Evolutionary conservation across 164 flowering plant species (phyloP).

Genomic region (Litsea cubeba): DNA sequence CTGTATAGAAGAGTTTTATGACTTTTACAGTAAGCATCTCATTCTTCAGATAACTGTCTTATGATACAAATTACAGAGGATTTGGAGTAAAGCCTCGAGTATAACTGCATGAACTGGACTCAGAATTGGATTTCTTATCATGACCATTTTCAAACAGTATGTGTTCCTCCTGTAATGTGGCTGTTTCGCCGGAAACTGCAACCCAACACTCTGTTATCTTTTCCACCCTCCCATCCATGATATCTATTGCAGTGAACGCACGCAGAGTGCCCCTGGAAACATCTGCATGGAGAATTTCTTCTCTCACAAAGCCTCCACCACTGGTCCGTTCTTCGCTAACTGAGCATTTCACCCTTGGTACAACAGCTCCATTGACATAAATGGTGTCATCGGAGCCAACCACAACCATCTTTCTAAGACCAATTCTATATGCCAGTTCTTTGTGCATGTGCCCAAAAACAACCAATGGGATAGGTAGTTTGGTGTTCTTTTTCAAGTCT

Average conservation of each 20-base stretch:
- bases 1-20: no score
- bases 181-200: conserved; percentile 49
- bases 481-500: conserved; percentile 43
- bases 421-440: conserved; percentile 52
- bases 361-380: conserved; percentile 81
- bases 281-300: conserved; percentile 5
- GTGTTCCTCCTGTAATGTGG: conserved; percentile 43
- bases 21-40: no score
- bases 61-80: neutral
- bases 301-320: conserved; percentile 6
- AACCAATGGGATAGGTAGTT: conserved; percentile 50
- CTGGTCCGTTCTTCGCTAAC: conserved; percentile 20
- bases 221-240: conserved; percentile 42
- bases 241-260: conserved; percentile 66
- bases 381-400: conserved; percentile 48
- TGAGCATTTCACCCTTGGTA: conserved; percentile 55
- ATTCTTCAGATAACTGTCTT: no score
- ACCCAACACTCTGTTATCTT: conserved; percentile 78
- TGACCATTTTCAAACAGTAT: conserved; percentile 28
- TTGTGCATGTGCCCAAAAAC: conserved; percentile 97
- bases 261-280: conserved; percentile 37
- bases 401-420: conserved; percentile 66
- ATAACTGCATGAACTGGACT: conserved; percentile 6
- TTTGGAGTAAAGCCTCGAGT: neutral
- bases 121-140: neutral